These are phyloP conservation scores for Maudiozyma barnettii DNA, from an alignment of 805 yeast genomes.

Conservation along the genomic window DNA sequence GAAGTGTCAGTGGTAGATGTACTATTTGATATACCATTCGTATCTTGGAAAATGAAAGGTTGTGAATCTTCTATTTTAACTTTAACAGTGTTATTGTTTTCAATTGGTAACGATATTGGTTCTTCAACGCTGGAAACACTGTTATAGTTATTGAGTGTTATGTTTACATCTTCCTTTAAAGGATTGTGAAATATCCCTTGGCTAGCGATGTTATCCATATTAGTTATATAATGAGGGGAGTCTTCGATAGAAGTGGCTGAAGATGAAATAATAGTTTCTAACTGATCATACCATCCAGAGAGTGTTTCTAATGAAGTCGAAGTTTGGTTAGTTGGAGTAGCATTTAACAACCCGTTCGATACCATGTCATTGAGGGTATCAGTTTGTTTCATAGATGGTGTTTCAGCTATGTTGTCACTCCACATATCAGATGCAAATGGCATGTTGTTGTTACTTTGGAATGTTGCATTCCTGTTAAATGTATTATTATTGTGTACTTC, in stretches of 20 bases:
- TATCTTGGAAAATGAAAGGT: not conserved
- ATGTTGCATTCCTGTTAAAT: not conserved
- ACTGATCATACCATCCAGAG: constrained; percentile 12
- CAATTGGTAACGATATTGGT: not conserved
- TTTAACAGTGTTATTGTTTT: not conserved
- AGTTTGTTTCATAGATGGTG: not conserved
- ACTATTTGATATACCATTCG: not conserved
- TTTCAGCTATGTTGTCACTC: not conserved
- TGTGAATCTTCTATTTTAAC: not conserved
- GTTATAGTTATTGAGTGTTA: not conserved
- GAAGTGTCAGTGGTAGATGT: not conserved
- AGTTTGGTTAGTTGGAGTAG: constrained; percentile 1
- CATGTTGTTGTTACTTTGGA: not conserved
- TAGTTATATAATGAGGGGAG: constrained; percentile 6
- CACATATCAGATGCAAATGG: not conserved
- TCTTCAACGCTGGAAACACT: not conserved
- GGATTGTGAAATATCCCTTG: not conserved
- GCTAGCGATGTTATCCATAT: not conserved
- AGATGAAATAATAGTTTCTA: constrained; percentile 14
- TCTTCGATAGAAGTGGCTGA: constrained; percentile 10
- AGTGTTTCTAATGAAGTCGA: constrained; percentile 4
- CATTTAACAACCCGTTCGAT: not conserved
- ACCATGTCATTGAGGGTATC: not conserved
- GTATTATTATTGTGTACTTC: not conserved
- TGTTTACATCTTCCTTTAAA: not conserved